These are phyloP conservation scores for Suhomyces emberorum DNA, from an alignment of 805 yeast species.

Conservation along the genomic window DNA sequence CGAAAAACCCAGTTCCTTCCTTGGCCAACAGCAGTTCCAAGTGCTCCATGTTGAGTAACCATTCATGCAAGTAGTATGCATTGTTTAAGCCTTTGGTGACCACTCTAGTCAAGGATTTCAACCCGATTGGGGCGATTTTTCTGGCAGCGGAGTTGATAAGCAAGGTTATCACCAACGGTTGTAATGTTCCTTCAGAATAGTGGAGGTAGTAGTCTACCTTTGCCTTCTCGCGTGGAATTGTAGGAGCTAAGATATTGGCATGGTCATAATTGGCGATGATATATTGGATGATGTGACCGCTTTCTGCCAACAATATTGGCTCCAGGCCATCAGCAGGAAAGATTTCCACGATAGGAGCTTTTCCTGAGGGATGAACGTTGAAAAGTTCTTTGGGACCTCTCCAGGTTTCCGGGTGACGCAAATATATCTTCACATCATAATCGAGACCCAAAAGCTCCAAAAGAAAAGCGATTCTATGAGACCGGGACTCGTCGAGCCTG, in stretches of 20 bases:
- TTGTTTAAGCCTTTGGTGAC: conserved; percentile 46
- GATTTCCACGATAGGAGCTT: conserved; percentile 55
- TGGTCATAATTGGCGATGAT: conserved; percentile 35
- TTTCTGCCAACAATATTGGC: conserved; percentile 32
- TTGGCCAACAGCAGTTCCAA: conserved; percentile 38
- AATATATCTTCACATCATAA: conserved; percentile 52
- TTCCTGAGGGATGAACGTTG: conserved; percentile 60
- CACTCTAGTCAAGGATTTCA: conserved; percentile 41
- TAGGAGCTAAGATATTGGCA: conserved; percentile 22
- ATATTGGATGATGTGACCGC: conserved; percentile 39
- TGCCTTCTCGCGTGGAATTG: conserved; percentile 26
- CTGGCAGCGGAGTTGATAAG: conserved; percentile 41
- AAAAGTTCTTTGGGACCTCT: conserved; percentile 41
- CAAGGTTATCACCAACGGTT: conserved; percentile 41
- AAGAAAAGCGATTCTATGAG: conserved; percentile 61
- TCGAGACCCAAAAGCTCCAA: conserved; percentile 57
- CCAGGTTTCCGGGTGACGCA: conserved; percentile 45
- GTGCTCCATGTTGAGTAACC: conserved; percentile 34
- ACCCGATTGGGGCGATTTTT: conserved; percentile 45
- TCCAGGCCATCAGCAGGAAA: conserved; percentile 34
- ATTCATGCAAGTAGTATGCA: conserved; percentile 48
- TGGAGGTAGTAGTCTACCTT: conserved; percentile 50
- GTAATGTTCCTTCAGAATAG: conserved; percentile 62
- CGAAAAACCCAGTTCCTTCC: conserved; percentile 39
- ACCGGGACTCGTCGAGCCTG: conserved; percentile 53